A percentile compares a stretch with the other conserved stretches of the same genome.
Evolutionary conservation across 306 rosid species (phyloP).

Genomic region (Castanopsis chinensis): DNA sequence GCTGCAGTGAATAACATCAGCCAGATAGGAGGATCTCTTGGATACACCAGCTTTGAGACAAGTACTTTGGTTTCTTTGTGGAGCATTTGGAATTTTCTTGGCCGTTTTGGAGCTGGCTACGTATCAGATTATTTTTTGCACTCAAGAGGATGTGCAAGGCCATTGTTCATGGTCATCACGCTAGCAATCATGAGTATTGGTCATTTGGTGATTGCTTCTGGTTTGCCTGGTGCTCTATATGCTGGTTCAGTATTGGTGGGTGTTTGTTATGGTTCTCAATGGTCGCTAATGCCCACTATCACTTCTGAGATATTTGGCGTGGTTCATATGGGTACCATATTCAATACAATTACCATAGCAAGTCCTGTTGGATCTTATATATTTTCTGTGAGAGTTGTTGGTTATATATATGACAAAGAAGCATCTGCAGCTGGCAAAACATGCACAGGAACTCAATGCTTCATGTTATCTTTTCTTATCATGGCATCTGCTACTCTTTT

Average conservation of each 20-base stretch:
- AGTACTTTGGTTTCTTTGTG: slow-evolving; percentile 4
- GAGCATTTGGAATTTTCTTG: slow-evolving; percentile 13
- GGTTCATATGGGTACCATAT: not conserved
- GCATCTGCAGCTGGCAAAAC: slow-evolving; percentile 26
- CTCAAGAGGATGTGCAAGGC: not conserved
- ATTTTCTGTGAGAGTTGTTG: slow-evolving; percentile 4
- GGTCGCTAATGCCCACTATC: not conserved
- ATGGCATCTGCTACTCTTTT: slow-evolving; percentile 51
- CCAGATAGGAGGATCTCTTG: slow-evolving; percentile 13
- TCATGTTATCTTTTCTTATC: slow-evolving; percentile 46
- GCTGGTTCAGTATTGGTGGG: slow-evolving; percentile 2
- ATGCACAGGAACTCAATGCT: slow-evolving; percentile 54
- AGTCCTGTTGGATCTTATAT: not conserved
- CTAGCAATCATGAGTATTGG: not conserved
- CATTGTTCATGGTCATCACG: not conserved
- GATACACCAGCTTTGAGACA: not conserved
- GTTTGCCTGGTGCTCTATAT: slow-evolving; percentile 4
- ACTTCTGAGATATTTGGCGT: slow-evolving; percentile 4
- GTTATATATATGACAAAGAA: slow-evolving; percentile 28
- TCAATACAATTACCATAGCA: slow-evolving; percentile 6
- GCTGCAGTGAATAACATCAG: slow-evolving; percentile 66
- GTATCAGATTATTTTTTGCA: slow-evolving; percentile 1
- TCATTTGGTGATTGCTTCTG: not conserved
- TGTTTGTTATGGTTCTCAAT: slow-evolving; percentile 7
- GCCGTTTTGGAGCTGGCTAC: slow-evolving; percentile 6